Evolutionary conservation across 2,329 filamentous ascomycete genomes (phyloP), one percentile per base, ranked within the genome.

Genomic region (Metarhizium robertsii): DNA sequence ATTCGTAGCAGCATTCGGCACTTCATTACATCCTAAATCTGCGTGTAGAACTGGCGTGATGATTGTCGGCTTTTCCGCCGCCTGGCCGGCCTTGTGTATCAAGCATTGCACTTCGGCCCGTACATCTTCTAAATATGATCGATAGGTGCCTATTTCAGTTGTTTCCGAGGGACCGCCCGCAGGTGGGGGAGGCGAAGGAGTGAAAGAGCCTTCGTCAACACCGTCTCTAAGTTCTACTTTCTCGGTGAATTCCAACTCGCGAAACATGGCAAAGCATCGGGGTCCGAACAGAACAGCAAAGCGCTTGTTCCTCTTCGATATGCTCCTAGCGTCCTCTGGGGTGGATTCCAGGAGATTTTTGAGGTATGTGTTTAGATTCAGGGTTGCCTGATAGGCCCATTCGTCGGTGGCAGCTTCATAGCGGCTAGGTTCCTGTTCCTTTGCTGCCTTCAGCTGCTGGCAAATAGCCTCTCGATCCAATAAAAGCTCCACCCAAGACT

Each of bases 301-400:
- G 14, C 76, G 74, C 63, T 82, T 83, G 60, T 84, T 84, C 1
- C 79, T 69, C 53, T 77, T 78, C 2, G 79, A 79, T 40, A 84
- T 81, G 52, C 69, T 77, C 48, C 76, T 68, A 0, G 64, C 64
- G 8, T 70, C 68, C 40, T 69, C 67, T 1, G 66, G 66, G 2
- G 66, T 65, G 1, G 66, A 65, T 29, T 74, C 70, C 3, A 78
- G 68, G 6, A 78, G 68, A 56, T 83, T 79, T 36, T 72, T 74
- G 3, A 82, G 65, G 52, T 83, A 83, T 6, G 73, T 75, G 55
- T 76, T 74, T 3, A 83, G 65, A 11, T 78, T 79, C 6, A 62
- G 53, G 3, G 77, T 69, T 0, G 75, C 70, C n/a, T 71, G 69
- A 2, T 67, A 64, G 2, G 65, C 66, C 66, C 74, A 76, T 8